A percentile compares a stretch with the other conserved stretches of the same genome.
Conservation (phyloP, 371 early-diverging fungal genomes). For the Mucor mucedo region DNA sequence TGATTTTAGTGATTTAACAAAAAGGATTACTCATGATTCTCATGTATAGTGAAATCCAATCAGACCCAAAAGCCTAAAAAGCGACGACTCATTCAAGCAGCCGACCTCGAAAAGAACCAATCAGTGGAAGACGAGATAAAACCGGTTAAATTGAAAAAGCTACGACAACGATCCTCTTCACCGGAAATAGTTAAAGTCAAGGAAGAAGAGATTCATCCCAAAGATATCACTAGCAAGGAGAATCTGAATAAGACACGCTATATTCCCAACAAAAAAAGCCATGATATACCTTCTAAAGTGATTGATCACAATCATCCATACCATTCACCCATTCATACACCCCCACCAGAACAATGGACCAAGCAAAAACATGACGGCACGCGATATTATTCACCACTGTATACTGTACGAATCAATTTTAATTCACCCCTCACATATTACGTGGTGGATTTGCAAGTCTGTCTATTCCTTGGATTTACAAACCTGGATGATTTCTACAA, state of each 20-base stretch:
- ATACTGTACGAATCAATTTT: constrained; percentile 59
- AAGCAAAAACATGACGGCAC: constrained; percentile 31
- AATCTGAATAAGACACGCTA: neutral
- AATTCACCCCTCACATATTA: constrained; percentile 41
- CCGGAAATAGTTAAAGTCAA: neutral
- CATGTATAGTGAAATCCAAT: constrained; percentile 4
- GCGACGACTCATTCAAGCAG: constrained; percentile 40
- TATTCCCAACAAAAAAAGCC: constrained; percentile 17
- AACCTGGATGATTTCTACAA: constrained; percentile 48
- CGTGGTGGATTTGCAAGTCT: constrained; percentile 73
- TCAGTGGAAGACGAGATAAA: neutral
- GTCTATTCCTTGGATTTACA: constrained; percentile 57
- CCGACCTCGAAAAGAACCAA: constrained; percentile 29
- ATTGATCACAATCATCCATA: neutral
- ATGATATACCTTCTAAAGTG: neutral
- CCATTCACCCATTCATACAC: constrained; percentile 47
- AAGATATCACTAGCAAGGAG: neutral
- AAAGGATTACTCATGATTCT: neutral
- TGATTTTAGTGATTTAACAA: neutral
- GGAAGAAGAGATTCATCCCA: neutral
- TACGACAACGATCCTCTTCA: constrained; percentile 1
- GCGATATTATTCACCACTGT: constrained; percentile 50
- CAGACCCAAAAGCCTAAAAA: constrained; percentile 22
- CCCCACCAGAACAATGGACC: constrained; percentile 43
- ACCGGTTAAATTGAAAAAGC: neutral